Conservation (phyloP, 1,284 basidiomycete genomes). For the Irpex sp. region DNA sequence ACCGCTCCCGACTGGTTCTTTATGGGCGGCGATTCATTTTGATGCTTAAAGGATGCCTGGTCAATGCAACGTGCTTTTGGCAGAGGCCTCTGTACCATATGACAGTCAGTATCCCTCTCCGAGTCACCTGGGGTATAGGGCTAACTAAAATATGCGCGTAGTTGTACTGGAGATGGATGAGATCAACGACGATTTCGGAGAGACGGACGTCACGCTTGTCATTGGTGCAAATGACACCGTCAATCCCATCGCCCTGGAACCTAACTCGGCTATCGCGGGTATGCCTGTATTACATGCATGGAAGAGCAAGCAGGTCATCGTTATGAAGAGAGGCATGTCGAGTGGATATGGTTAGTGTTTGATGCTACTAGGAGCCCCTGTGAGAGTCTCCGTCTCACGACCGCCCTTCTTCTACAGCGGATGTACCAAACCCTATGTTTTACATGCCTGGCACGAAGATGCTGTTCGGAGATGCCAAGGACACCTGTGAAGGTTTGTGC, state of each 20-base stretch:
- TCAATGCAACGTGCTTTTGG: conserved; percentile 81
- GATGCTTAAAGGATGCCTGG: conserved; percentile 64
- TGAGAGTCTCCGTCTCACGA: neutral
- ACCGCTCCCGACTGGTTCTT: neutral
- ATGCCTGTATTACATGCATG: conserved; percentile 87
- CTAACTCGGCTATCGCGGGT: conserved; percentile 78
- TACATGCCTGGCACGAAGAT: conserved; percentile 84
- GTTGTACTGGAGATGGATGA: conserved; percentile 89
- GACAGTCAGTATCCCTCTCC: conserved; percentile 53
- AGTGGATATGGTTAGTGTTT: conserved; percentile 65
- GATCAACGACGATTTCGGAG: conserved; percentile 83
- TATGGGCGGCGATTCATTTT: conserved; percentile 1
- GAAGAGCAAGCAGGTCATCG: conserved; percentile 86
- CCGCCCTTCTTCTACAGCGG: conserved; percentile 41
- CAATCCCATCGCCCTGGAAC: conserved; percentile 83
- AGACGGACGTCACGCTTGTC: conserved; percentile 79
- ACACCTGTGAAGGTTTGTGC: conserved; percentile 71
- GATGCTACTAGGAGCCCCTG: neutral
- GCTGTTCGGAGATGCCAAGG: conserved; percentile 85
- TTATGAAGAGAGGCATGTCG: conserved; percentile 86
- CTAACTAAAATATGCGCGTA: conserved; percentile 21
- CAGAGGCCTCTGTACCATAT: conserved; percentile 84
- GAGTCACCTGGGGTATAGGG: neutral
- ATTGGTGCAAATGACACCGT: conserved; percentile 90
- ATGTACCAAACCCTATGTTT: conserved; percentile 87